phyloP scores from a whole-genome alignment of 2,329 filamentous ascomycete genomes.

The Didymella arachidicola region DNA sequence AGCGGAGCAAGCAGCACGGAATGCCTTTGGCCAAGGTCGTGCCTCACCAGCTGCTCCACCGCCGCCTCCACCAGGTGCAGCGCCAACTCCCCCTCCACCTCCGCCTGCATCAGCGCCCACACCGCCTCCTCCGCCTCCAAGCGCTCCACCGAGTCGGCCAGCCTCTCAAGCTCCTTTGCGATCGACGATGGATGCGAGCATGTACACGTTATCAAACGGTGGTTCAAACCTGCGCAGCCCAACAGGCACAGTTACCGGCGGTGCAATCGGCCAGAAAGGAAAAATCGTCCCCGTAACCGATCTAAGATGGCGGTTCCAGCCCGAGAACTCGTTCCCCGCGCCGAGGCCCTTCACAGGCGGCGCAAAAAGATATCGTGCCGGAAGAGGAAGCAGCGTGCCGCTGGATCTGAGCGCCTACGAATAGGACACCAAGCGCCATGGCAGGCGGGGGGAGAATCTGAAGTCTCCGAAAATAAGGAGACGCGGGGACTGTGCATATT shows the following conservation, averaged over 20 bases:
- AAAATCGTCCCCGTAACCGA: conserved; percentile 72
- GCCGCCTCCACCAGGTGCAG: conserved; percentile 55
- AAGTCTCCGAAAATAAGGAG: not conserved
- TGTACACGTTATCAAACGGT: conserved; percentile 69
- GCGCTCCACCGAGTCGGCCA: conserved; percentile 40
- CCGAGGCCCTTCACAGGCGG: conserved; percentile 81
- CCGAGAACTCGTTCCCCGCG: conserved; percentile 81
- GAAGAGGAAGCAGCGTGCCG: conserved; percentile 91
- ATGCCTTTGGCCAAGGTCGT: conserved; percentile 59
- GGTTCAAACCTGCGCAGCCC: conserved; percentile 37
- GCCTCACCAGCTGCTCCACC: conserved; percentile 52
- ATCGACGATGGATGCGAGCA: conserved; percentile 75
- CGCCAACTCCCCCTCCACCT: conserved; percentile 57
- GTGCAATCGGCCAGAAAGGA: conserved; percentile 34
- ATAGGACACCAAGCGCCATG: conserved; percentile 29
- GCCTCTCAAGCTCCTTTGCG: conserved; percentile 58
- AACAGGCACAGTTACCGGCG: conserved; percentile 30
- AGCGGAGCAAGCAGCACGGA: conserved; percentile 66
- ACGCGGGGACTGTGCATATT: conserved; percentile 14
- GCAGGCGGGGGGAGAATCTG: not conserved
- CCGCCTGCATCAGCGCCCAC: conserved; percentile 57
- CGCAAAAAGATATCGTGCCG: conserved; percentile 82
- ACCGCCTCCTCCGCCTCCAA: conserved; percentile 41
- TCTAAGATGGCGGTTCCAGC: conserved; percentile 83
- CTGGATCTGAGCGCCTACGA: conserved; percentile 75